Conservation (phyloP, 2,329 filamentous ascomycete genomes). For the Fusarium nodosum region DNA sequence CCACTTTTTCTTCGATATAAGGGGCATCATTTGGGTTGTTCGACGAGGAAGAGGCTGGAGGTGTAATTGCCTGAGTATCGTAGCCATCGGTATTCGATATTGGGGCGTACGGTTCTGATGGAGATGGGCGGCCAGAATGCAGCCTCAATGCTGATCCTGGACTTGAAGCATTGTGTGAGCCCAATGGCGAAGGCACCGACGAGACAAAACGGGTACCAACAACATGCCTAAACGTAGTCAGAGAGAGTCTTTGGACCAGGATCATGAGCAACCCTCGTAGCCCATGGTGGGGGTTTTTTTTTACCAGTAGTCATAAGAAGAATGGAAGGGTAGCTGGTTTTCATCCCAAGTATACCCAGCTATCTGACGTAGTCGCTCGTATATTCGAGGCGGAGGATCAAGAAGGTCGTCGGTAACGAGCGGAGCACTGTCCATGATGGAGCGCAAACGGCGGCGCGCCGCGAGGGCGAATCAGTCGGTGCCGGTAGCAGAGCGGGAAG, state of each 20-base stretch:
- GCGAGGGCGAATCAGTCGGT: conserved; percentile 40
- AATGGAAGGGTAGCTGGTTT: conserved; percentile 67
- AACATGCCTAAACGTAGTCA: conserved; percentile 67
- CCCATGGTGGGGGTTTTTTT: conserved; percentile 29
- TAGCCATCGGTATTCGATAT: conserved; percentile 54
- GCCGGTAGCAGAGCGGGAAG: conserved; percentile 35
- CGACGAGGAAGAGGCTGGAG: conserved; percentile 52
- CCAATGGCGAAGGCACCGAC: conserved; percentile 63
- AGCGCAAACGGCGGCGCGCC: conserved; percentile 47
- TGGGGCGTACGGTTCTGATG: conserved; percentile 57
- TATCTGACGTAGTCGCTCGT: conserved; percentile 79
- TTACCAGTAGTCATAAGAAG: conserved; percentile 90
- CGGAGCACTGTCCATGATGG: conserved; percentile 66
- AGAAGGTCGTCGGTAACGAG: conserved; percentile 67
- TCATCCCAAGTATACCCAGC: conserved; percentile 84
- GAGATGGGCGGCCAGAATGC: conserved; percentile 60
- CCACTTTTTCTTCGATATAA: conserved; percentile 74
- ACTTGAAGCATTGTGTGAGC: conserved; percentile 60
- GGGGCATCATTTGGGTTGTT: conserved; percentile 61
- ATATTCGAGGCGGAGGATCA: conserved; percentile 76
- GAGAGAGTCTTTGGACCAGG: conserved; percentile 7
- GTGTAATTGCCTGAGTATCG: conserved; percentile 57
- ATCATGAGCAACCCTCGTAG: background rate
- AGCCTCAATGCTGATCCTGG: conserved; percentile 60
- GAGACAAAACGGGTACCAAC: conserved; percentile 72